These are phyloP conservation scores for Botrytis byssoidea DNA, from an alignment of 2,329 filamentous ascomycete species.

Conservation along the genomic window DNA sequence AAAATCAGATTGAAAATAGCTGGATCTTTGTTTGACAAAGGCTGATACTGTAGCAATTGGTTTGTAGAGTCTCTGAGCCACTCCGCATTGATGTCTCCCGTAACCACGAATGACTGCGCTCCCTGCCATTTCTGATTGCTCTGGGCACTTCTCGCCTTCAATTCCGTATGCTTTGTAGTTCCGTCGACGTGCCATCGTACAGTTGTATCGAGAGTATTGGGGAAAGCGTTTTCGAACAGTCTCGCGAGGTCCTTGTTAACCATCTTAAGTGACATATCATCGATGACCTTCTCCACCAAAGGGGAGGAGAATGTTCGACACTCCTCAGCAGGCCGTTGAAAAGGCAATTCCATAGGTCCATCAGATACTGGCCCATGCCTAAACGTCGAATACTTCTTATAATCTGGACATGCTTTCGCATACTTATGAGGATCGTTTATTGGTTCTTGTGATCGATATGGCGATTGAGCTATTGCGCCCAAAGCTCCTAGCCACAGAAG, in stretches of 20 bases:
- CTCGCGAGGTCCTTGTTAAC: slow-evolving; percentile 84
- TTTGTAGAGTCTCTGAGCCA: slow-evolving; percentile 94
- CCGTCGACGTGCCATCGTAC: slow-evolving; percentile 67
- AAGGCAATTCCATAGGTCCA: slow-evolving; percentile 78
- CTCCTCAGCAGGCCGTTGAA: slow-evolving; percentile 73
- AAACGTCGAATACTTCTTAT: slow-evolving; percentile 37
- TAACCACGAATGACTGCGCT: slow-evolving; percentile 88
- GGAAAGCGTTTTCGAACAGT: slow-evolving; percentile 93
- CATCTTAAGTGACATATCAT: slow-evolving; percentile 76
- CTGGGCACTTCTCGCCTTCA: slow-evolving; percentile 42
- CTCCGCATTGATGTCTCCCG: slow-evolving; percentile 88
- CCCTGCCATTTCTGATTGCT: slow-evolving; percentile 73
- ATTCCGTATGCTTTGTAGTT: slow-evolving; percentile 41
- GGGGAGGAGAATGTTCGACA: slow-evolving; percentile 90
- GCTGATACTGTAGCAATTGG: slow-evolving; percentile 87
- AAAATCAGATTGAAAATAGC: slow-evolving; percentile 77
- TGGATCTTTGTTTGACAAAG: slow-evolving; percentile 76
- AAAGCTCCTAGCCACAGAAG: slow-evolving; percentile 20
- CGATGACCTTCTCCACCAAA: slow-evolving; percentile 83
- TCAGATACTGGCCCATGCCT: slow-evolving; percentile 72
- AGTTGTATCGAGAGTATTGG: slow-evolving; percentile 72
- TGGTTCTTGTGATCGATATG: slow-evolving; percentile 13
- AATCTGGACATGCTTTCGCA: slow-evolving; percentile 39
- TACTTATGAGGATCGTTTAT: slow-evolving; percentile 22
- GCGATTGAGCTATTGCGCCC: slow-evolving; percentile 16